Base-by-base conservation (phyloP, 352 stramenopile genomes). In the Phytophthora nicotianae region DNA sequence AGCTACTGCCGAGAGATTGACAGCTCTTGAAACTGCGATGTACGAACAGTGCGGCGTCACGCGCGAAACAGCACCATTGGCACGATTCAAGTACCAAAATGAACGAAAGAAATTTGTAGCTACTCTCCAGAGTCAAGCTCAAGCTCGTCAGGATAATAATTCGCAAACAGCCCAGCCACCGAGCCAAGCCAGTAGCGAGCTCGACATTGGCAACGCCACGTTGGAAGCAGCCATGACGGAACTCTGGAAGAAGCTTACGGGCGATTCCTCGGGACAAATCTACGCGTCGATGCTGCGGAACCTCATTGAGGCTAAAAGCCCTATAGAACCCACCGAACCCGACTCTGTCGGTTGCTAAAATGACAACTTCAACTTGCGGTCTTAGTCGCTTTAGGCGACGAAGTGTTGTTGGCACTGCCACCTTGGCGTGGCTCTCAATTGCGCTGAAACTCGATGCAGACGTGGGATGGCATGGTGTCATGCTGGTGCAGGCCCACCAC, bases 1-100 rank as follows among this genome's bases (percentile, higher is more conserved):
- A 52, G 53, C 41, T 19, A 73, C 70, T 49, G 56, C 42, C 1
- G 19, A 65, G 21, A 57, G 64, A 5, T 24, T 79, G 20, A 13
- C 46, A 42, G 11, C 55, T 11, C 48, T 79, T 13, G 62, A 77
- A 38, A 27, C 23, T 26, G 53, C 55, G 9, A 48, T 82, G 23
- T 67, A 66, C 50, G 54, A 63, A 37, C 67, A 58, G 38, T 83
- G 74, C 21, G 23, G 38, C 1, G 64, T 83, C 33, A 69, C 68
- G 6, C 48, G 35, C 42, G 23, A 65, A 24, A 71, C 68, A 2
- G 51, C 50, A 13, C 52, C 68, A 20, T 19, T 78, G 3, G 57
- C 61, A 3, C 67, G 63, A 21, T 45, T 73, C 2, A 73, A 74
- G 29, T 78, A 74, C 24, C 65, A 78, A 50, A 47, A 35, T 0